Evolutionary conservation across 805 yeast genomes (phyloP).

Genomic region (Saccharomyces jurei): DNA sequence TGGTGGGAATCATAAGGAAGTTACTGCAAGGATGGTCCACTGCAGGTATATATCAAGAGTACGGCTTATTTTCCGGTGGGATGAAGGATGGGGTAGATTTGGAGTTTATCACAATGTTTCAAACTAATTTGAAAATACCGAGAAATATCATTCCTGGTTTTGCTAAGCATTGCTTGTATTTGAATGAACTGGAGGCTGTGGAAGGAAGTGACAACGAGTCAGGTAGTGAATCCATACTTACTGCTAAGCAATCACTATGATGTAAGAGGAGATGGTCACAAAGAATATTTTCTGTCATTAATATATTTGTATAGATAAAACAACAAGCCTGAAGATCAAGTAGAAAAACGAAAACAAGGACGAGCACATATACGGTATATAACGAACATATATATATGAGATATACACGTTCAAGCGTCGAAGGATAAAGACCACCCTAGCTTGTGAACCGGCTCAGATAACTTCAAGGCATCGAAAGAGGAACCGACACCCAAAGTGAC

Average conservation of each 20-base stretch:
- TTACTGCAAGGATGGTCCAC: conserved; percentile 87
- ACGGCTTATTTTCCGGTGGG: conserved; percentile 85
- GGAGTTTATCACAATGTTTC: conserved; percentile 80
- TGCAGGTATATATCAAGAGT: conserved; percentile 89
- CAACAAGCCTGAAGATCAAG: not conserved
- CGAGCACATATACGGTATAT: not conserved
- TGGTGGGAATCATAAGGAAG: conserved; percentile 86
- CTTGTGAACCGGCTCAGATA: conserved; percentile 96
- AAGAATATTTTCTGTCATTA: not conserved
- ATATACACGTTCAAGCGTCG: conserved; percentile 52
- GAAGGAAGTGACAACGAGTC: not conserved
- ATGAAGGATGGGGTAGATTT: conserved; percentile 80
- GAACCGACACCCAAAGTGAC: conserved; percentile 96
- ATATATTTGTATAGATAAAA: not conserved
- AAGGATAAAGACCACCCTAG: conserved; percentile 91
- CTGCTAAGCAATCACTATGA: not conserved
- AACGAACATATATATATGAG: not conserved
- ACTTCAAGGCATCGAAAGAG: conserved; percentile 89
- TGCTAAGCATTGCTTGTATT: conserved; percentile 31
- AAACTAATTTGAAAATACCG: conserved; percentile 48
- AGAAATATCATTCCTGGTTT: conserved; percentile 52
- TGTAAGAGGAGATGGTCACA: not conserved
- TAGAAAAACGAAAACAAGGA: not conserved
- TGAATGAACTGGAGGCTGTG: not conserved
- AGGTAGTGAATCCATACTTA: not conserved